These are phyloP conservation scores for Blastobotrys capitulatus DNA, from an alignment of 1,139 yeast genomes.

Conservation along the genomic window DNA sequence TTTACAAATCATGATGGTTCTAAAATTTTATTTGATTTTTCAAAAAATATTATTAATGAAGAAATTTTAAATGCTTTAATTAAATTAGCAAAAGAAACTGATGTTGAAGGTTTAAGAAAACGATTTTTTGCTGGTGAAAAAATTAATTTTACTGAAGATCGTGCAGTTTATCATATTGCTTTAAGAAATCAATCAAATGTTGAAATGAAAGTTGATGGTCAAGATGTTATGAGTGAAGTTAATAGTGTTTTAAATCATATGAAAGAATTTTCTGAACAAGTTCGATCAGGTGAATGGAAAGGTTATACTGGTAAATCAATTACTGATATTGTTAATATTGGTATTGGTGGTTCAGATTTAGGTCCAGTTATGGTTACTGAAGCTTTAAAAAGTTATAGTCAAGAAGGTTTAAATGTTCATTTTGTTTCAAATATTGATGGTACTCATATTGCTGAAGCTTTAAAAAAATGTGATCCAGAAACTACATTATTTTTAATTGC, in stretches of 20 bases:
- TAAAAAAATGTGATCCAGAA: constrained; percentile 74
- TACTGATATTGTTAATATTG: constrained; percentile 92
- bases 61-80: constrained; percentile 64
- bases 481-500: constrained; percentile 93
- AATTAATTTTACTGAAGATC: constrained; percentile 90
- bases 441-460: constrained; percentile 89
- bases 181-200: constrained; percentile 84
- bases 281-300: constrained; percentile 91
- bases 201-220: constrained; percentile 84
- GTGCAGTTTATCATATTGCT: constrained; percentile 96
- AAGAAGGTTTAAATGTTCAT: constrained; percentile 72
- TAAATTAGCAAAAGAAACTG: constrained; percentile 83
- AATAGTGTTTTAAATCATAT: constrained; percentile 87
- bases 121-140: constrained; percentile 89
- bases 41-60: constrained; percentile 88
- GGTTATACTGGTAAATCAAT: constrained; percentile 95
- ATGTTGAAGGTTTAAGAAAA: constrained; percentile 81
- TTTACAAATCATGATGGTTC: constrained; percentile 82
- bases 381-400: constrained; percentile 85
- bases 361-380: constrained; percentile 99
- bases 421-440: constrained; percentile 98
- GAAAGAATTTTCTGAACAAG: constrained; percentile 86
- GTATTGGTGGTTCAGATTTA: constrained; percentile 97
- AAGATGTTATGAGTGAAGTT: constrained; percentile 84
- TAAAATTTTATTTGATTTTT: constrained; percentile 85